Base-by-base conservation (phyloP, 2,329 filamentous ascomycete genomes). In the Davidsoniella eucalypti region DNA sequence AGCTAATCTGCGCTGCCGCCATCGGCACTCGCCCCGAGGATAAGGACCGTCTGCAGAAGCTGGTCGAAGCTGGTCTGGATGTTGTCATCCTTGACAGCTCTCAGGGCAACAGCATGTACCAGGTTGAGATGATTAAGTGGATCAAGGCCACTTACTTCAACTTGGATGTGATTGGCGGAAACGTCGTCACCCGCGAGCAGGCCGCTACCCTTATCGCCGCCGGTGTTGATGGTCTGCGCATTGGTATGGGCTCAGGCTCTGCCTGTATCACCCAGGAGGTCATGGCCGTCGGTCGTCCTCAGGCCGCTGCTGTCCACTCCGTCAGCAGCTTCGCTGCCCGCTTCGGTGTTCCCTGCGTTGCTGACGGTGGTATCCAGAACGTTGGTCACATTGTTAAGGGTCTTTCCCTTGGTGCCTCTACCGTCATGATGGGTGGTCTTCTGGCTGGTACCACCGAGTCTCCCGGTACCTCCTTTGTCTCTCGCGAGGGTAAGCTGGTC, bases 241-340 rank as follows among this genome's bases (percentile, higher is more conserved):
- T 98, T 63, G 92, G 92, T 64, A 98, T 98, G 92, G 92, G 92
- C 58, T 94, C 87, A 63, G 92, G 92, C 62, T 94, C 86, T 62
- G 92, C 92, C 62, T 98, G 92, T 69, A 98, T 98, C 60, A 98
- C 92, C 51, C 92, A 98, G 69, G 92, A 98, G 70, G 93, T 98
- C 63, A 98, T 98, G 92, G 92, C 92, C 58, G 90, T 98, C 46
- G 92, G 93, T 54, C 84, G 92, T 60, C 92, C 92, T 52, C 92
- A 98, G 69, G 92, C 93, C 40, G 86, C 88, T 25, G 82, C 92
- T 41, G 90, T 98, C 54, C 87, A 84, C 72, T 85, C 82, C 58
- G 92, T 98, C 59, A 82, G 85, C 61, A 72, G 78, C 49, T 98
- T 98, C 61, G 90, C 92, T 48, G 84, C 84, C 52, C 82, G 80